These are phyloP conservation scores for Conoideocrella luteorostrata DNA, from an alignment of 2,329 filamentous ascomycete species.

Conservation along the genomic window DNA sequence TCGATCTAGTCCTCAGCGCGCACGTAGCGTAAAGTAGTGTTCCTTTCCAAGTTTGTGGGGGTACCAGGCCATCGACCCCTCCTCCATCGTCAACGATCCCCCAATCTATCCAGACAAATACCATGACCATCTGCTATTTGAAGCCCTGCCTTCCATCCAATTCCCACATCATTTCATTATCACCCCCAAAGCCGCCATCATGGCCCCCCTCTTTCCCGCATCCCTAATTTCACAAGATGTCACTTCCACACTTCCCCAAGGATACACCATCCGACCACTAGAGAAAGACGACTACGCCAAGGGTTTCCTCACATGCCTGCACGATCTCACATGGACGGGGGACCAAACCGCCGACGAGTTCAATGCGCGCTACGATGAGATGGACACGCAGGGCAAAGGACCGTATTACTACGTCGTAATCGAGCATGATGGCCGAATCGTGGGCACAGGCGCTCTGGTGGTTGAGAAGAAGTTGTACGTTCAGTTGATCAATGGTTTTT, in stretches of 20 bases:
- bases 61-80: no score
- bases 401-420: slow-evolving; percentile 68
- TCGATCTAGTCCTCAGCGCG: no score
- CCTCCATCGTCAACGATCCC: no score
- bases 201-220: slow-evolving; percentile 52
- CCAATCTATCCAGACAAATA: no score
- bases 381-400: slow-evolving; percentile 27
- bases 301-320: slow-evolving; percentile 69
- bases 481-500: background rate
- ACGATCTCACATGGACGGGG: slow-evolving; percentile 71
- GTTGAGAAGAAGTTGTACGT: slow-evolving; percentile 72
- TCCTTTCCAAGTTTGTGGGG: no score
- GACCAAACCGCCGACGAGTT: slow-evolving; percentile 62
- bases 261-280: slow-evolving; percentile 66
- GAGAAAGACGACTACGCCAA: slow-evolving; percentile 59
- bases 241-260: slow-evolving; percentile 53
- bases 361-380: slow-evolving; percentile 61
- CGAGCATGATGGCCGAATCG: slow-evolving; percentile 55
- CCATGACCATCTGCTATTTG: background rate
- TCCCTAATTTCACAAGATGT: slow-evolving; percentile 61
- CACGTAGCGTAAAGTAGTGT: no score
- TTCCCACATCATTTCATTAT: no score
- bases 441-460: slow-evolving; percentile 69
- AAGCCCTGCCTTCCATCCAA: background rate
- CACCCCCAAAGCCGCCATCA: background rate